Evolutionary conservation across 2,329 filamentous ascomycete species (phyloP).

Genomic region (Didymella sp.): DNA sequence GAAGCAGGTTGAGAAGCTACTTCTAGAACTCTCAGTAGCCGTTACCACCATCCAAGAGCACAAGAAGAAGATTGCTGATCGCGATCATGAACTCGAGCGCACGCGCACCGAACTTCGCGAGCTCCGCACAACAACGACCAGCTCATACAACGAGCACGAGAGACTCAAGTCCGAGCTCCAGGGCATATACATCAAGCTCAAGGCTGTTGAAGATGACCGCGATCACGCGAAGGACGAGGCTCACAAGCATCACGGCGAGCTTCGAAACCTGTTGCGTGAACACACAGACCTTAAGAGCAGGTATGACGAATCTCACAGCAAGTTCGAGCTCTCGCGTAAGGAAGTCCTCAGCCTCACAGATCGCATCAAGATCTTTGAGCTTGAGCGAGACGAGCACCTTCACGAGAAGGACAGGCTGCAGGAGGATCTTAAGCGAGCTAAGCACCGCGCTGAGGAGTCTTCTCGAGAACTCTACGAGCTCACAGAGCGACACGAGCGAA

Average conservation of each 20-base stretch:
- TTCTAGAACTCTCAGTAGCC: slow-evolving; percentile 32
- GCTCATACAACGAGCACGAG: slow-evolving; percentile 24
- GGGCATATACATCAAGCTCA: slow-evolving; percentile 26
- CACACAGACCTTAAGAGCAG: slow-evolving; percentile 38
- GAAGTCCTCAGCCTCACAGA: slow-evolving; percentile 30
- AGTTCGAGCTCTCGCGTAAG: slow-evolving; percentile 33
- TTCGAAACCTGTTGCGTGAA: slow-evolving; percentile 29
- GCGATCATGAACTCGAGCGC: slow-evolving; percentile 29
- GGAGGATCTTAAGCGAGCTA: slow-evolving; percentile 33
- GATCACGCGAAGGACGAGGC: slow-evolving; percentile 31
- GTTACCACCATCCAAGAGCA: slow-evolving; percentile 29
- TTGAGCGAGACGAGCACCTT: slow-evolving; percentile 34
- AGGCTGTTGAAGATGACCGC: slow-evolving; percentile 28
- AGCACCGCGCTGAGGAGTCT: slow-evolving; percentile 27
- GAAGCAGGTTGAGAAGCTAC: slow-evolving; percentile 31
- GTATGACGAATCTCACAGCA: slow-evolving; percentile 24
- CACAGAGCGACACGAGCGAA: slow-evolving; percentile 32
- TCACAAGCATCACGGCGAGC: slow-evolving; percentile 32
- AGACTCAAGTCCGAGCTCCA: slow-evolving; percentile 30
- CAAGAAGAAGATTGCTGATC: slow-evolving; percentile 34
- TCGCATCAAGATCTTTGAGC: slow-evolving; percentile 33
- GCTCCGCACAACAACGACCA: slow-evolving; percentile 17
- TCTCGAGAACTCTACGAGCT: slow-evolving; percentile 33
- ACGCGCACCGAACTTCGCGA: slow-evolving; percentile 29
- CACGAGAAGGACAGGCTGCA: slow-evolving; percentile 36